Base-by-base conservation (phyloP, 306 rosid species). In the Casuarina glauca region DNA sequence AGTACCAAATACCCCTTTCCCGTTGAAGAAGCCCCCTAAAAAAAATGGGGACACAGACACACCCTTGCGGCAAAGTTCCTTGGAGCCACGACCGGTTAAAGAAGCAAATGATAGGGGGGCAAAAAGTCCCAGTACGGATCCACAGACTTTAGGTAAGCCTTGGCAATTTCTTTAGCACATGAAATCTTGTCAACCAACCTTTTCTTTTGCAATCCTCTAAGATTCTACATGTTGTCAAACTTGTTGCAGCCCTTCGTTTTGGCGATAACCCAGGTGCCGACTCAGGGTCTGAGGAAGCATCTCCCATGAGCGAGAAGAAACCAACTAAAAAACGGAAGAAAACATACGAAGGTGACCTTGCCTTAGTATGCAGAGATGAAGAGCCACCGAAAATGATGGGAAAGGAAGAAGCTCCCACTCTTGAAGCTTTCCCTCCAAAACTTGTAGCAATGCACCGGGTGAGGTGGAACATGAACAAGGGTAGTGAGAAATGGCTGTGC, bases 381-480 rank as follows among this genome's bases (percentile, higher is more conserved):
- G 89, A 73, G 79, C 76, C 76, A 12, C 16, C 61, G 42, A 72
- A 53, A n/a, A 13, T 60, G 9, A 71, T 4, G 9, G 64, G 17
- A 50, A 80, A 70, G 11, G 89, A 79, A 45, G 52, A 79, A 71
- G 38, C 39, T 6, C 86, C 62, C 68, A 74, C 67, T 1, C 62
- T 74, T 12, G 97, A 93, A 57, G 86, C 38, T 26, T 77, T 95
- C n/a, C 97, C 99, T 74, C 70, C 91, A 2, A 93, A 87, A 80
- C 74, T 69, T 68, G 85, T 87, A 54, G 96, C 97, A 61, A 64
- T 95, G 85, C 97, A 89, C 77, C 81, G 84, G 79, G 91, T 95
- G 82, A 91, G 97, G 82, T 93, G 97, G 99, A 95, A 93, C 87
- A 87, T 86, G 96, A 95, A 95, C 86, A 78, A 81, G 66, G 99